phyloP scores from a whole-genome alignment of 306 rosid species.

The Hylodesmum podocarpum region DNA sequence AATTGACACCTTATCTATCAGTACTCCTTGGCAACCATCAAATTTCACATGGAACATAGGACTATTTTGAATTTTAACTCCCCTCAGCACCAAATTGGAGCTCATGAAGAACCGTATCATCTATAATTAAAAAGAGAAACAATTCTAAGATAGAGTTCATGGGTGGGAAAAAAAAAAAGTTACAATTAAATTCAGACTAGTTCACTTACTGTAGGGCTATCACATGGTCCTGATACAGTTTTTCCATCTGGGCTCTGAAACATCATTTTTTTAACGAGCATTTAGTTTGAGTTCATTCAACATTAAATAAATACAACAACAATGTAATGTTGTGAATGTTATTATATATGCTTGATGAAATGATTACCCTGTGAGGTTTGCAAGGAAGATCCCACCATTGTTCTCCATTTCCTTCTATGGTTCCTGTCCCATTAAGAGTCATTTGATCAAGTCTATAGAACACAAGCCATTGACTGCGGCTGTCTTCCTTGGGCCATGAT shows the following conservation, averaged over 20 bases:
- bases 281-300: slow-evolving; percentile 19
- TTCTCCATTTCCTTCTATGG: slow-evolving; percentile 90
- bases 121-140: slow-evolving; percentile 38
- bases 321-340: not conserved
- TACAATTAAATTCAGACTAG: not conserved
- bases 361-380: slow-evolving; percentile 91
- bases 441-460: slow-evolving; percentile 76
- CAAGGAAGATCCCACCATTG: slow-evolving; percentile 98
- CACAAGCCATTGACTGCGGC: slow-evolving; percentile 84
- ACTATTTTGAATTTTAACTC: slow-evolving; percentile 71
- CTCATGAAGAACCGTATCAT: slow-evolving; percentile 89
- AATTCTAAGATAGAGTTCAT: not conserved
- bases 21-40: slow-evolving; percentile 86
- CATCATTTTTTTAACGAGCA: not conserved
- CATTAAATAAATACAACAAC: not conserved
- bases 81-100: slow-evolving; percentile 67
- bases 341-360: not conserved
- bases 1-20: slow-evolving; percentile 60
- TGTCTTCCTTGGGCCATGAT: slow-evolving; percentile 76
- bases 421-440: slow-evolving; percentile 86
- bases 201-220: slow-evolving; percentile 83
- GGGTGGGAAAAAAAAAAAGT: no score
- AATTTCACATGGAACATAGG: slow-evolving; percentile 90
- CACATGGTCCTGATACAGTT: slow-evolving; percentile 76
- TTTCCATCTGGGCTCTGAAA: slow-evolving; percentile 75